Conservation (phyloP, 164 flowering plant species). For the Warburgia ugandensis region DNA sequence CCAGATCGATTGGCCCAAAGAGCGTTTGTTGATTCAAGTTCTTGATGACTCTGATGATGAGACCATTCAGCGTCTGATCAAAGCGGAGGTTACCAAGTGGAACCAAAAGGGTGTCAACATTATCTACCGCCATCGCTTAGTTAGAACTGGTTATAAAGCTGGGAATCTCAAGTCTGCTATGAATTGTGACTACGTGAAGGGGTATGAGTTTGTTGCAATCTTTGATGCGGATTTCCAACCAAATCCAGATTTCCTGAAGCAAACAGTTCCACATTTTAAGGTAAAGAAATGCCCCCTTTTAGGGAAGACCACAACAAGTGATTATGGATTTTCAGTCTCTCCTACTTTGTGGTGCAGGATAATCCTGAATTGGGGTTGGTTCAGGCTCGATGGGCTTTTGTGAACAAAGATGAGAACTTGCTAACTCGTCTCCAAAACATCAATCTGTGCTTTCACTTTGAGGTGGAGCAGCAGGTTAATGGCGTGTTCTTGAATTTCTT, state of each 20-base stretch:
- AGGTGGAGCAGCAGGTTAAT: constrained; percentile 98
- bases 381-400: constrained; percentile 97
- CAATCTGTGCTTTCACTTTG: constrained; percentile 83
- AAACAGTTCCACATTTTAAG: constrained; percentile 85
- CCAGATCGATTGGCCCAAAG: constrained; percentile 85
- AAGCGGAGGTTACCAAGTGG: constrained; percentile 88
- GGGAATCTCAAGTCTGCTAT: constrained; percentile 97
- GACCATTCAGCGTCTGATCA: constrained; percentile 56
- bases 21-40: constrained; percentile 69
- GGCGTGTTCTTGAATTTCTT: constrained; percentile 85
- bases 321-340: too few species aligned
- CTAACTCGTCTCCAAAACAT: constrained; percentile 83
- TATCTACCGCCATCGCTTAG: constrained; percentile 65
- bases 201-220: constrained; percentile 84
- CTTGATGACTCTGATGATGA: constrained; percentile 93
- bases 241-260: constrained; percentile 62
- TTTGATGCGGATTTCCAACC: constrained; percentile 99
- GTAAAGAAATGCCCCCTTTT: too few species aligned
- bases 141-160: constrained; percentile 97
- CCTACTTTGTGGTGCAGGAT: constrained; percentile 35
- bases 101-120: constrained; percentile 72
- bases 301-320: neutral
- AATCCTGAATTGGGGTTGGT: constrained; percentile 83
- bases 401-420: constrained; percentile 89
- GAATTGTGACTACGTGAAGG: constrained; percentile 87